A percentile compares a stretch with the other conserved stretches of the same genome.
Conservation (phyloP, 2,329 filamentous ascomycete genomes). For the Penicillium sclerotiorum region DNA sequence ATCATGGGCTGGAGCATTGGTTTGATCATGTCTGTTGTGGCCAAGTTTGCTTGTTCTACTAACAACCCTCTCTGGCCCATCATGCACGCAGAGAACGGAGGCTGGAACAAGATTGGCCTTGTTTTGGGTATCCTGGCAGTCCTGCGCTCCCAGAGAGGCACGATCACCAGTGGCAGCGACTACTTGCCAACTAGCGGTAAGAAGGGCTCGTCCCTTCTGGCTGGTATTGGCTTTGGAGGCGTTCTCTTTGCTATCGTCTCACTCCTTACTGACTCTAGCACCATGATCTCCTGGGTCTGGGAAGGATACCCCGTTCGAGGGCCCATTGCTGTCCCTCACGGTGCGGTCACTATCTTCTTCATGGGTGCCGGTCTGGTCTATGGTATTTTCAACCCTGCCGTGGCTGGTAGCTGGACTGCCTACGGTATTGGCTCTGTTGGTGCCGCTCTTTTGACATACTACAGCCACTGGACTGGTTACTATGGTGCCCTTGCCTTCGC, state of each 20-base stretch:
- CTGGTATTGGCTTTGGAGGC: constrained; percentile 77
- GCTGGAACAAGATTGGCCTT: constrained; percentile 85
- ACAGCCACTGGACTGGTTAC: constrained; percentile 84
- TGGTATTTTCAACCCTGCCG: constrained; percentile 71
- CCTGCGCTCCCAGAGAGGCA: constrained; percentile 71
- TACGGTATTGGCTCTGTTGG: constrained; percentile 79
- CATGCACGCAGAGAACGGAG: constrained; percentile 85
- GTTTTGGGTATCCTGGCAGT: constrained; percentile 74
- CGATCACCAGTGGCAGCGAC: constrained; percentile 55
- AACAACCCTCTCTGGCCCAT: constrained; percentile 98
- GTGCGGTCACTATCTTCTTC: constrained; percentile 78
- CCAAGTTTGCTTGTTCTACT: constrained; percentile 90
- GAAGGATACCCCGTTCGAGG: constrained; percentile 91
- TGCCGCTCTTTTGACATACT: constrained; percentile 74
- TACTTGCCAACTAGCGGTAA: constrained; percentile 56
- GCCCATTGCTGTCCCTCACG: constrained; percentile 85
- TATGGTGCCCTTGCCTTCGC: constrained; percentile 77
- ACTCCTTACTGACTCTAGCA: constrained; percentile 92
- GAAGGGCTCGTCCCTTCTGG: constrained; percentile 69
- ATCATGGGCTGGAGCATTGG: constrained; percentile 80
- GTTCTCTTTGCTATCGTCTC: constrained; percentile 90
- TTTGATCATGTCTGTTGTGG: constrained; percentile 78
- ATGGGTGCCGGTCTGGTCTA: constrained; percentile 82
- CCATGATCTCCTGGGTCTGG: constrained; percentile 99
- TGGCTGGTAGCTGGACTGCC: constrained; percentile 76